Conservation (phyloP, 2,329 filamentous ascomycete species). For the Parafenestella ontariensis region DNA sequence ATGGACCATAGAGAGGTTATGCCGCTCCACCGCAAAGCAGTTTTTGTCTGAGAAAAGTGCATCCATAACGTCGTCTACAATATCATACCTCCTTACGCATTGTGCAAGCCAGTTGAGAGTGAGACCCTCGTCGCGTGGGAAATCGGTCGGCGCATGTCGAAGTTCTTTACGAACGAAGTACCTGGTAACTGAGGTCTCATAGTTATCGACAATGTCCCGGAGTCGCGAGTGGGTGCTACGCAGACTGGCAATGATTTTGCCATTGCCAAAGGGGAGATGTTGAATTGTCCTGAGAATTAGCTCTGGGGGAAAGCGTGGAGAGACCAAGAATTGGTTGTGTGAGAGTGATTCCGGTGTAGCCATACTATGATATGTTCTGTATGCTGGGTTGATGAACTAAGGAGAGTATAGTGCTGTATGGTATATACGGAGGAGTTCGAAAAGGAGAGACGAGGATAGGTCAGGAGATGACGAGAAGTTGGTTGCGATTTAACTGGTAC, state of each 20-base stretch:
- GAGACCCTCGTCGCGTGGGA: constrained; percentile 19
- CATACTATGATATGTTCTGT: constrained; percentile 12
- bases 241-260: constrained; percentile 25
- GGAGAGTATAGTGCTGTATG: not conserved
- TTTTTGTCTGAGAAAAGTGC: constrained; percentile 35
- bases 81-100: constrained; percentile 40
- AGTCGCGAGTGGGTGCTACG: constrained; percentile 27
- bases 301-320: constrained; percentile 33
- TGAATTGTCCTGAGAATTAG: constrained; percentile 37
- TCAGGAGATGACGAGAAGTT: not conserved
- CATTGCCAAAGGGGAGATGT: constrained; percentile 33
- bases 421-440: not conserved
- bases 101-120: constrained; percentile 33
- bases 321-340: constrained; percentile 15
- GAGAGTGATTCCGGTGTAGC: constrained; percentile 2
- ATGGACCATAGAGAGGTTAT: constrained; percentile 37
- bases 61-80: constrained; percentile 42
- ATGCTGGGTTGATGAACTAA: not conserved
- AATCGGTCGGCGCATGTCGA: constrained; percentile 37
- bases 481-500: not conserved
- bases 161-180: constrained; percentile 34
- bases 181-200: constrained; percentile 35
- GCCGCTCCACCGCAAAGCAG: constrained; percentile 27
- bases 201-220: constrained; percentile 23
- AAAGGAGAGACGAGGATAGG: not conserved